phyloP scores from a whole-genome alignment of 2,329 filamentous ascomycete species.

The Grosmannia serpens region DNA sequence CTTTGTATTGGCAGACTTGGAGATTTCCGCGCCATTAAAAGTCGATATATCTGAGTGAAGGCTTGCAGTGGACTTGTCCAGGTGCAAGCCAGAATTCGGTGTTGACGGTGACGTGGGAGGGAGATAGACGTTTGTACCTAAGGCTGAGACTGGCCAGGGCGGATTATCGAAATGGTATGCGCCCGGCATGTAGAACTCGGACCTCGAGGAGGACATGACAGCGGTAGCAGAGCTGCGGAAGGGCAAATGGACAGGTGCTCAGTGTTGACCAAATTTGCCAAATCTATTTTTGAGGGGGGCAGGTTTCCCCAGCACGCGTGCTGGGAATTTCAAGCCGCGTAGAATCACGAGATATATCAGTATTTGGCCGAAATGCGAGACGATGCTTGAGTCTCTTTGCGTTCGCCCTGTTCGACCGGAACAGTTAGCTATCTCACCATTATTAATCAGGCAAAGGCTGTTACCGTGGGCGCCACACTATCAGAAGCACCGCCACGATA shows the following conservation, averaged over 20 bases:
- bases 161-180: conserved; percentile 19
- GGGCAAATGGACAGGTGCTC: not conserved
- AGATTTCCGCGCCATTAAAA: conserved; percentile 12
- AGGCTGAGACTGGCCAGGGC: conserved; percentile 12
- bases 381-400: no score
- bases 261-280: no score
- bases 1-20: conserved; percentile 23
- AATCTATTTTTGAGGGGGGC: no score
- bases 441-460: not conserved
- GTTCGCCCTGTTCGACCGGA: not conserved
- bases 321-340: no score
- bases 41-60: conserved; percentile 24
- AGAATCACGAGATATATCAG: not conserved
- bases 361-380: not conserved
- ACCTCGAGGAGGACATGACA: conserved; percentile 17
- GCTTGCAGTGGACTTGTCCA: conserved; percentile 25
- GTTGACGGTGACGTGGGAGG: conserved; percentile 19
- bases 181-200: conserved; percentile 21
- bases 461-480: not conserved
- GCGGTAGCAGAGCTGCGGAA: not conserved
- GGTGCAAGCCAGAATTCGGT: conserved; percentile 16
- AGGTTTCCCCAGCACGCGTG: no score
- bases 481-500: not conserved
- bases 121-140: conserved; percentile 22
- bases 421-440: not conserved